phyloP scores from a whole-genome alignment of 768 basidiomycete species.

The Phaeolepiota aurea region DNA sequence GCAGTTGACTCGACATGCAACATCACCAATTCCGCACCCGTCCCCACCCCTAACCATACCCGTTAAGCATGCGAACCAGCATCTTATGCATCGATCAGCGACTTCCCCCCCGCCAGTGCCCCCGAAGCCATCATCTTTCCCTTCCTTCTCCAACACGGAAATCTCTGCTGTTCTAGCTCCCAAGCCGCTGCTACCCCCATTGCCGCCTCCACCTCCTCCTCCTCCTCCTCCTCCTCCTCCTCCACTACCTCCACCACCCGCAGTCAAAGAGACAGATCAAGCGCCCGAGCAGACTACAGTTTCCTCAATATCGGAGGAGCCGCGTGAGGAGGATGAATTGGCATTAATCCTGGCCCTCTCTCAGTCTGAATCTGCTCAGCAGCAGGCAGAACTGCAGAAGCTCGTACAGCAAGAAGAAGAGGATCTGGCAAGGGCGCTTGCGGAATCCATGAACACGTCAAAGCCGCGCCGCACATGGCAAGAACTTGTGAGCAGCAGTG shows the following conservation, averaged over 20 bases:
- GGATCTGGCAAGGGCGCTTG: conserved; percentile 56
- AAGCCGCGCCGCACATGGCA: conserved; percentile 8
- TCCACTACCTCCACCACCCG: not conserved
- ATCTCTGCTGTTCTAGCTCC: conserved; percentile 2
- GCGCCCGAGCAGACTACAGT: no score
- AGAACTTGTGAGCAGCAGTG: no score
- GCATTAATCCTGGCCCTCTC: conserved; percentile 40
- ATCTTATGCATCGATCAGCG: conserved; percentile 8
- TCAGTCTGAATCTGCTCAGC: conserved; percentile 31
- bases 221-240: conserved; percentile 8
- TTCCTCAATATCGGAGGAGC: conserved; percentile 1
- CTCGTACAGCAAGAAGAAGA: conserved; percentile 48
- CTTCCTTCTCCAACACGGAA: conserved; percentile 3
- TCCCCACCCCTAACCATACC: conserved; percentile 9
- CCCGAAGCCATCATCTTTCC: conserved; percentile 23
- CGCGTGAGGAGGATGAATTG: conserved; percentile 32
- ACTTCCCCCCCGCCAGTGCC: conserved; percentile 27
- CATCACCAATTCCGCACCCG: conserved; percentile 4
- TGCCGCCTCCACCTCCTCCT: conserved; percentile 12
- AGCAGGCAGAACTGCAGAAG: conserved; percentile 22
- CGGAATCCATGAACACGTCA: conserved; percentile 32
- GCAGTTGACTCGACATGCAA: conserved; percentile 5
- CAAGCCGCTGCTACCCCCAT: conserved; percentile 9
- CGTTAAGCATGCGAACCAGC: not conserved
- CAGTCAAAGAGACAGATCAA: no score